Evolutionary conservation across 2,329 filamentous ascomycete species (phyloP), one percentile per base, ranked within the genome.

Genomic region (Dothidotthia symphoricarpi): DNA sequence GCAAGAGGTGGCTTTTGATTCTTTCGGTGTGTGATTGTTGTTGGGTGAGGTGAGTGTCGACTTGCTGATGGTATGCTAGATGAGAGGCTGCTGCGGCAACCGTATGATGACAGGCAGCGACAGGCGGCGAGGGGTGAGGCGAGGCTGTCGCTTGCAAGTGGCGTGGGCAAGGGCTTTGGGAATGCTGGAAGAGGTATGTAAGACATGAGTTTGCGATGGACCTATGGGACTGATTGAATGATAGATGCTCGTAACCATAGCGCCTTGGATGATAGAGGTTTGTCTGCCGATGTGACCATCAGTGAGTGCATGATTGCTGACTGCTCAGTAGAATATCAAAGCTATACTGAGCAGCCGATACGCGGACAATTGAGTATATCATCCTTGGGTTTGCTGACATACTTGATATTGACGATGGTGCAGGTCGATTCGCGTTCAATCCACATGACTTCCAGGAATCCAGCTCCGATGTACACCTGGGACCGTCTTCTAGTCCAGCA

Each of bases 21-120:
- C 67, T 3, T 78, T 77, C 48, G 74, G 75, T 78, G 49, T 49
- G 64, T 37, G 12, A 1, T 24, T 3, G 10, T 1, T n/a, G 11
- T 12, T 19, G 3, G 7, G 12, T 17, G 11, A 14, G n/a, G n/a
- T n/a, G n/a, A n/a, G n/a, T n/a, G n/a, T n/a, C n/a, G n/a, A n/a
- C n/a, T n/a, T n/a, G 22, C 30, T 51, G 12, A 47, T 29, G 9
- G 11, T 14, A 2, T 16, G 3, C n/a, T 22, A 72, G 70, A 71
- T 44, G 45, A 67, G 24, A 46, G 39, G 16, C 36, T 69, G 16
- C 53, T 69, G 9, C 57, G 53, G 12, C 55, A 57, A 33, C 53
- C 63, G 7, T 57, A 63, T 27, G 36, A 53, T 14, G 51, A 65
- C 37, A 61, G 64, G 1, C 58, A 65, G 27, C 51, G 45, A 8